Evolutionary conservation across 805 yeast genomes (phyloP).

Genomic region (Vanderwaltozyma yarrowii): DNA sequence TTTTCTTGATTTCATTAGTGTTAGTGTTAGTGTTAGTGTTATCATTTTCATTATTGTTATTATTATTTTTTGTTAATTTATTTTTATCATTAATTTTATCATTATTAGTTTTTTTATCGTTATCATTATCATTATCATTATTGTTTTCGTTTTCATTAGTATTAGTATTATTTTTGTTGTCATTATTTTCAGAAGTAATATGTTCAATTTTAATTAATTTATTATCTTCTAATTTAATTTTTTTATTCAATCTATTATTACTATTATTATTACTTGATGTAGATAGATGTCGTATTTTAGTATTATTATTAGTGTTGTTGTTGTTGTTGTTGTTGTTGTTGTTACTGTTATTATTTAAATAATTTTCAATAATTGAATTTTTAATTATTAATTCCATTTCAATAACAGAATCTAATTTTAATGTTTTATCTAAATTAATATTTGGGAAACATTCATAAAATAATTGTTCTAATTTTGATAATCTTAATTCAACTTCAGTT

Average conservation of each 20-base stretch:
- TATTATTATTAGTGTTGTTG: background rate
- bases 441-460: conserved; percentile 37
- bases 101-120: background rate
- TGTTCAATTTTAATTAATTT: too few relatives aligned
- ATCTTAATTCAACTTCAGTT: conserved; percentile 60
- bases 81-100: background rate
- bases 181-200: too few relatives aligned
- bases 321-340: too few relatives aligned
- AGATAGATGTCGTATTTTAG: too few relatives aligned
- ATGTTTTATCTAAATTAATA: conserved; percentile 34
- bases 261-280: too few relatives aligned
- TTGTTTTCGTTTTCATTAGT: conserved; percentile 1
- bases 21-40: background rate
- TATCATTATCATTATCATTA: background rate
- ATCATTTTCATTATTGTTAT: background rate
- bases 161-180: background rate
- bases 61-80: background rate
- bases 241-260: too few relatives aligned
- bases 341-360: too few relatives aligned
- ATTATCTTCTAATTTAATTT: background rate
- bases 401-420: conserved; percentile 7
- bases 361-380: too few relatives aligned
- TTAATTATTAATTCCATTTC: conserved; percentile 1
- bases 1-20: background rate
- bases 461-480: conserved; percentile 37